Base-by-base conservation (phyloP, 2,329 filamentous ascomycete genomes). In the Emericellopsis cladophorae region DNA sequence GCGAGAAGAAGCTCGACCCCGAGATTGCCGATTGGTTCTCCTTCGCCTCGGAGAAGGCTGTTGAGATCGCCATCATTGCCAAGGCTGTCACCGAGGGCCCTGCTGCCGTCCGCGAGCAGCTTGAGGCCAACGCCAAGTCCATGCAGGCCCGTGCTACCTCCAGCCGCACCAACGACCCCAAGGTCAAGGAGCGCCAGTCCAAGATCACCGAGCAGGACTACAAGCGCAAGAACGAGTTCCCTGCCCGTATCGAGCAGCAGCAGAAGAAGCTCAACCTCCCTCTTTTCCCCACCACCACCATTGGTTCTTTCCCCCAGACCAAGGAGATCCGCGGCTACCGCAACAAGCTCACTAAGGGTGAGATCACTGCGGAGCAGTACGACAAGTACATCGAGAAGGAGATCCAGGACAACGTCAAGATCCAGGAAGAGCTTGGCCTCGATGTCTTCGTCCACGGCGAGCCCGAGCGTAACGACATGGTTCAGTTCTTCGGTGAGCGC, bases 401-500 rank as follows among this genome's bases (percentile, higher is more conserved):
- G 79, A 98, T 98, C 56, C 74, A 87, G 58, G 82, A 93, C 48
- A 87, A 90, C 60, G 78, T 98, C 68, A 85, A 88, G 75, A 85
- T 96, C 66, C 92, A 98, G 73, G 88, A 96, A 58, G 92, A 96
- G 73, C 89, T 98, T 58, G 88, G 79, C 65, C 82, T 98, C 42
- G 92, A 98, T 55, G 92, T 98, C 64, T 86, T 84, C 62, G 92
- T 98, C 50, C 92, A 98, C 74, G 92, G 92, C 62, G 92, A 98
- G 78, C 92, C 92, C 45, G 92, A 98, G 80, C 88, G 92, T 66
- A 98, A 98, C 73, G 92, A 98, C 81, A 98, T 98, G 92, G 92
- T 98, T 41, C 92, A 98, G 71, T 98, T 95, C 81, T 98, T 98
- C 56, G 92, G 92, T 68, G 92, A 98, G 79, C 84, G 87, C 59